Base-by-base conservation (phyloP, 495 filamentous ascomycete genomes). In the Penicillium nucicola region DNA sequence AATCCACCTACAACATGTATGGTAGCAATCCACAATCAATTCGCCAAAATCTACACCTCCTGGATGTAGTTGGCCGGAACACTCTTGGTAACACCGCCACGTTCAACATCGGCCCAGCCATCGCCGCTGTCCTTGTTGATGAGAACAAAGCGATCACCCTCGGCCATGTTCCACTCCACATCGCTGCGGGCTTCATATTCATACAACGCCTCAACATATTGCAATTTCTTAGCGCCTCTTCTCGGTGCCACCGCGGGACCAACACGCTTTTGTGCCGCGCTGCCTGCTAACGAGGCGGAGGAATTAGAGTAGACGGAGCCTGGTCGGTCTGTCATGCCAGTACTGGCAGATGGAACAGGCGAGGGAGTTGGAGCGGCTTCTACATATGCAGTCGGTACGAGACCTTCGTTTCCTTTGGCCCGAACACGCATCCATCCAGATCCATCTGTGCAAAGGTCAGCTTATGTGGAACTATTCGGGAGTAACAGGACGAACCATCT, bases 41-140 rank as follows among this genome's bases (percentile, higher is more conserved):
- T 14, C 14, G 10, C 20, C 17, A 34, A n/a, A 40, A 2, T 44
- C 60, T 69, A 77, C 44, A 91, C 82, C 62, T 83, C 82, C 67
- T 90, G 88, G 48, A 98, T 81, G 70, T 97, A 98, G 68, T 89
- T 93, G 37, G 92, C 90, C 13, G 92, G 92, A 41, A 98, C 92
- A 63, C 89, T 95, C 72, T 85, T 91, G n/a, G 86, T 89, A 36
- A 80, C 70, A n/a, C 93, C 93, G 19, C 85, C 88, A 53, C 86
- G 86, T 75, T 97, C 93, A 12, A 98, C 93, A 71, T 97, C 92
- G 9, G 86, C 89, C 93, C 93, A 98, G 12, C 93, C 93, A 72
- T 97, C 93, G 1, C 93, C 93, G 10, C 82, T 76, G 64, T 97
- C 90, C 35, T 84, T 81, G 55, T 79, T 89, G 36, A 96, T 82